These are phyloP conservation scores for Phoma sp. DNA, from an alignment of 2,329 filamentous ascomycete genomes.

Conservation along the genomic window DNA sequence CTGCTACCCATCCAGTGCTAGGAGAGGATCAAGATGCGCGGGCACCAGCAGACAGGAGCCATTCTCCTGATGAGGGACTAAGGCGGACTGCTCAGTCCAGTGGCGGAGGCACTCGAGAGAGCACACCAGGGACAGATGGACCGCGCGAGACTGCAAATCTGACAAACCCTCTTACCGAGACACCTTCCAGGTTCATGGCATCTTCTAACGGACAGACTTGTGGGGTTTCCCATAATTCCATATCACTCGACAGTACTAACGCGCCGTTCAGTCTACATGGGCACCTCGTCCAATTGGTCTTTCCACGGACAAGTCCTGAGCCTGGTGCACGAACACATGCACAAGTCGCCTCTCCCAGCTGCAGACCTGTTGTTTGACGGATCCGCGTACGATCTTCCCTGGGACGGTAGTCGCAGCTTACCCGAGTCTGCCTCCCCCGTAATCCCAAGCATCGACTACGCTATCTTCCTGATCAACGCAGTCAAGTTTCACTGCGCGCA, in stretches of 20 bases:
- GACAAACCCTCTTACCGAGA: conserved; percentile 34
- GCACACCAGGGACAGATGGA: conserved; percentile 27
- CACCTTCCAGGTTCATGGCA: conserved; percentile 36
- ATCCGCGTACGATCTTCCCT: conserved; percentile 59
- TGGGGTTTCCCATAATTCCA: conserved; percentile 5
- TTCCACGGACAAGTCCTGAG: conserved; percentile 59
- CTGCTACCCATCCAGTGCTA: neutral
- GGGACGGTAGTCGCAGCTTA: conserved; percentile 52
- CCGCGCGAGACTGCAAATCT: conserved; percentile 27
- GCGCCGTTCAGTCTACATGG: conserved; percentile 55
- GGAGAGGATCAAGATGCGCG: conserved; percentile 3
- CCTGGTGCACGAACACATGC: conserved; percentile 56
- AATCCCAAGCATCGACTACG: conserved; percentile 60
- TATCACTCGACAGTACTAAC: neutral
- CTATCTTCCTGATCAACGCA: conserved; percentile 61
- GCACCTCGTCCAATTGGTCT: conserved; percentile 64
- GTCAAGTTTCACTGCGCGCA: conserved; percentile 64
- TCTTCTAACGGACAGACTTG: conserved; percentile 32
- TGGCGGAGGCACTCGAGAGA: conserved; percentile 24
- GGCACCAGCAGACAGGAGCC: conserved; percentile 3
- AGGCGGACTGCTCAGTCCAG: conserved; percentile 18
- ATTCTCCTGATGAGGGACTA: conserved; percentile 13
- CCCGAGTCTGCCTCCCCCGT: conserved; percentile 42
- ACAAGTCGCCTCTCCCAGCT: conserved; percentile 52
- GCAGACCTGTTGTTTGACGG: conserved; percentile 59